Percentiles rank a stretch among this genome's conserved stretches.
Evolutionary conservation across 306 rosid species (phyloP).

Genomic region (Lathyrus sativus): DNA sequence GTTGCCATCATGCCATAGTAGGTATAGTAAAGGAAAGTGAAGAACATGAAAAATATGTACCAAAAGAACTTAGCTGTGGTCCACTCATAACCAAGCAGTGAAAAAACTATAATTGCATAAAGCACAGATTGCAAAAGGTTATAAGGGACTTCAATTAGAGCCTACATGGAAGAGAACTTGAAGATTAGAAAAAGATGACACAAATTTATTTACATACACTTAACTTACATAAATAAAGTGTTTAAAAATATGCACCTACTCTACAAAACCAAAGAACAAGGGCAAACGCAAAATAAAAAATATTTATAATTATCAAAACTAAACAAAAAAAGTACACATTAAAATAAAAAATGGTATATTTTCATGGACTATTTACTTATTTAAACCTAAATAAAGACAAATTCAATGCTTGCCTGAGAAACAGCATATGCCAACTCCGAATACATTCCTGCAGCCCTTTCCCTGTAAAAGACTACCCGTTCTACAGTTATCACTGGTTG

Average conservation of each 20-base stretch:
- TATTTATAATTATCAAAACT: too few relatives aligned
- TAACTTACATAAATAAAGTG: neutral
- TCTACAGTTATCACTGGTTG: slow-evolving; percentile 58
- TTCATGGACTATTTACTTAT: too few relatives aligned
- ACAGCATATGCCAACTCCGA: slow-evolving; percentile 62
- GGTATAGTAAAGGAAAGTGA: slow-evolving; percentile 54
- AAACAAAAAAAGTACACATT: too few relatives aligned
- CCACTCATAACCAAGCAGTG: slow-evolving; percentile 61
- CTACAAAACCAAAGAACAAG: too few relatives aligned
- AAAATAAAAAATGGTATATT: too few relatives aligned
- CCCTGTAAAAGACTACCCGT: slow-evolving; percentile 59
- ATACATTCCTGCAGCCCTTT: slow-evolving; percentile 68
- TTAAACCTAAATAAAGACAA: neutral
- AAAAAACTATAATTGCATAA: slow-evolving; percentile 50
- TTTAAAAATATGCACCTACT: too few relatives aligned
- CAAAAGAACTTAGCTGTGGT: slow-evolving; percentile 39
- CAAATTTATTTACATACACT: neutral
- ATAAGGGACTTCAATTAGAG: slow-evolving; percentile 51
- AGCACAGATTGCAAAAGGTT: slow-evolving; percentile 43
- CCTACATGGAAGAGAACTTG: slow-evolving; percentile 36
- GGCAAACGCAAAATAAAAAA: too few relatives aligned
- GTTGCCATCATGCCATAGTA: slow-evolving; percentile 60
- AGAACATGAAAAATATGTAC: slow-evolving; percentile 52
- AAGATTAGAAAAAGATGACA: neutral
- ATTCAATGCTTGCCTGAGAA: slow-evolving; percentile 50